Evolutionary conservation across 2,329 filamentous ascomycete genomes (phyloP), one percentile per base, ranked within the genome.

Genomic region (Aureobasidium melanogenum): DNA sequence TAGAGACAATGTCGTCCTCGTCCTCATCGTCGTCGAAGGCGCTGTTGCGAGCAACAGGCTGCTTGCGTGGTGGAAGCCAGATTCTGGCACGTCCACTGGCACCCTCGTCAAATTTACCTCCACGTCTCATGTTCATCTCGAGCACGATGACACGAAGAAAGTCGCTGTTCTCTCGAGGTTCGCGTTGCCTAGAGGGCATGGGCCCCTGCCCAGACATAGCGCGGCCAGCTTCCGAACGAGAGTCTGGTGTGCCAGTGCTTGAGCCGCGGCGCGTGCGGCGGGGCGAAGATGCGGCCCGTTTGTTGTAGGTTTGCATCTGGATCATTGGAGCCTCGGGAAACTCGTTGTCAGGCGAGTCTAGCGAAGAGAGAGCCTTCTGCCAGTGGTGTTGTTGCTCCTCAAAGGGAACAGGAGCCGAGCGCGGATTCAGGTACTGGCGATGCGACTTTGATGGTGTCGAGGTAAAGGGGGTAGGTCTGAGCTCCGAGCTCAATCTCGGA

Each of bases 61-160:
- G 47, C 65, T 77, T 75, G 63, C 84, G 77, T 47, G 84, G 83
- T 39, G 84, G 84, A 47, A 86, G 71, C 82, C 82, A 86, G 63
- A 86, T 77, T 61, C 78, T 79, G 28, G 84, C 84, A 64, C 79
- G 76, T 22, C 83, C 82, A 17, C 79, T 76, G 26, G 73, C 73
- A 58, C 81, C 80, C 46, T 81, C 74, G 63, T 83, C 82, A 47
- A 87, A 74, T 72, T 87, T 87, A 60, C 84, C 84, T 63, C 76
- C 77, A 46, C 84, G 79, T 39, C 84, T 79, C 84, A 87, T 87
- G 69, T 86, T 86, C 83, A 86, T 85, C 71, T 87, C 84, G 51
- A 86, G 75, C 12, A 86, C 84, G 17, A 86, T 82, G 65, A 86
- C 80, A 38, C 84, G 80, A 50, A 87, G 72, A 69, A 87, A 87